These are phyloP conservation scores for Coniochaeta prunicola DNA, from an alignment of 2,329 filamentous ascomycete species.

Conservation along the genomic window DNA sequence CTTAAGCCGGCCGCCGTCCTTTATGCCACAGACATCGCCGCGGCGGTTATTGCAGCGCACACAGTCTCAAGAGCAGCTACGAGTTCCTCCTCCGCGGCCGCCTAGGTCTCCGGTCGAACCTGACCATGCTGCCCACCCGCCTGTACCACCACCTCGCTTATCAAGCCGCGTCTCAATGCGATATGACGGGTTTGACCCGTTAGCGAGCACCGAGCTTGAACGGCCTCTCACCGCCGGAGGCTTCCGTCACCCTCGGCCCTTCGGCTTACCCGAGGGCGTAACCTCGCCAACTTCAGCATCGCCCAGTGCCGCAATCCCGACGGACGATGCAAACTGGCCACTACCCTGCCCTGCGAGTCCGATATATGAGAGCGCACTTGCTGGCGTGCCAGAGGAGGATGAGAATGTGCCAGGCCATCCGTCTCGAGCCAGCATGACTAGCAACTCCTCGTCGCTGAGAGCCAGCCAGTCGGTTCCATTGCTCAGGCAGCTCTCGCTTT, in stretches of 20 bases:
- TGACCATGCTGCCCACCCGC: conserved; percentile 18
- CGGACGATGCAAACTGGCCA: conserved; percentile 34
- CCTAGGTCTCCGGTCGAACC: conserved; percentile 37
- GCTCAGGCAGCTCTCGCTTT: conserved; percentile 35
- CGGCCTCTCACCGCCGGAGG: conserved; percentile 37
- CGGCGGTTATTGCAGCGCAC: conserved; percentile 32
- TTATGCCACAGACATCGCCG: conserved; percentile 18
- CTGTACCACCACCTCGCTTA: conserved; percentile 42
- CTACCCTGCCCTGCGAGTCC: conserved; percentile 28
- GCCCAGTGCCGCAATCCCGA: conserved; percentile 33
- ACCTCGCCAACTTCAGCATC: conserved; percentile 15
- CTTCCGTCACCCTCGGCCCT: conserved; percentile 37
- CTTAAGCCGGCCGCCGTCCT: conserved; percentile 13
- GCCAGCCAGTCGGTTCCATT: conserved; percentile 49
- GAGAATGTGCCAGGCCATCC: conserved; percentile 35
- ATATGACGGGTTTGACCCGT: conserved; percentile 34
- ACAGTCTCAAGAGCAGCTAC: conserved; percentile 43
- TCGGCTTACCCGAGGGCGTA: conserved; percentile 19
- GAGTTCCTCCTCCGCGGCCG: conserved; percentile 39
- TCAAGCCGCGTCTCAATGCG: conserved; percentile 45
- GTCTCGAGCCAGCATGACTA: conserved; percentile 36
- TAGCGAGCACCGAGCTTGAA: conserved; percentile 26
- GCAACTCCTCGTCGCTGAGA: conserved; percentile 43
- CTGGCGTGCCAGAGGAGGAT: conserved; percentile 58
- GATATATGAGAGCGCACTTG: conserved; percentile 36